Conservation (phyloP, 805 yeast genomes). For the Candida boleticola region DNA sequence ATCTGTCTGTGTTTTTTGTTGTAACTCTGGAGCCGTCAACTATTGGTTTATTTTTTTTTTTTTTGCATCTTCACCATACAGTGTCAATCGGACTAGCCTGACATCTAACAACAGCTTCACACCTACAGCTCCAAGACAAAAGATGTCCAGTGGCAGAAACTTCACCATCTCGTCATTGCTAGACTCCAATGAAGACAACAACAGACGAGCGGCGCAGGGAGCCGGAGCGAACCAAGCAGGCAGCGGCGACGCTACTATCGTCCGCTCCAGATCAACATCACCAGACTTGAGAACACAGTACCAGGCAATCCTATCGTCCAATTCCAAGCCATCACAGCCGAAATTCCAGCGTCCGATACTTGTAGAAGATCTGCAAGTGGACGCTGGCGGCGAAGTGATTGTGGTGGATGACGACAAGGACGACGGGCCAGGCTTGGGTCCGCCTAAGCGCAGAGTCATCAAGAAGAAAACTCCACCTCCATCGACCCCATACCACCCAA, state of each 20-base stretch:
- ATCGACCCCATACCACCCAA: background rate
- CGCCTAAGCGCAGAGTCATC: constrained; percentile 6
- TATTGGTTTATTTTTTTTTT: too few species aligned
- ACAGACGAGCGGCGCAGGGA: background rate
- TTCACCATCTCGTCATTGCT: constrained; percentile 7
- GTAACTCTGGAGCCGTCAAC: too few species aligned
- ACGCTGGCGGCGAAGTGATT: background rate
- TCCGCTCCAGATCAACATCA: constrained; percentile 1
- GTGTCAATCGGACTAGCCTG: too few species aligned
- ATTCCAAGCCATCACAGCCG: constrained; percentile 1
- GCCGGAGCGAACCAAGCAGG: background rate
- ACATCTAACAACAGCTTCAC: background rate
- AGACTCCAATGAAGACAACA: constrained; percentile 6
- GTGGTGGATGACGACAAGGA: constrained; percentile 10
- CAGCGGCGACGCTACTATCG: background rate
- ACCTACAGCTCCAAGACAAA: too few species aligned
- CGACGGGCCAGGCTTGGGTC: constrained; percentile 9
- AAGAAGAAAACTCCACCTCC: constrained; percentile 8
- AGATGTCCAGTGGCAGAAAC: constrained; percentile 5
- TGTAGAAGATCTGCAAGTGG: background rate
- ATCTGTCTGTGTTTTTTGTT: too few species aligned
- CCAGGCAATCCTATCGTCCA: background rate
- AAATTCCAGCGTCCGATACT: constrained; percentile 5
- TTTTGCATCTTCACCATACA: too few species aligned
- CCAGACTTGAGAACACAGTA: background rate